Evolutionary conservation across 2,329 filamentous ascomycete genomes (phyloP), one percentile per base, ranked within the genome.

Genomic region (Arthrobotrys sphaeroides): DNA sequence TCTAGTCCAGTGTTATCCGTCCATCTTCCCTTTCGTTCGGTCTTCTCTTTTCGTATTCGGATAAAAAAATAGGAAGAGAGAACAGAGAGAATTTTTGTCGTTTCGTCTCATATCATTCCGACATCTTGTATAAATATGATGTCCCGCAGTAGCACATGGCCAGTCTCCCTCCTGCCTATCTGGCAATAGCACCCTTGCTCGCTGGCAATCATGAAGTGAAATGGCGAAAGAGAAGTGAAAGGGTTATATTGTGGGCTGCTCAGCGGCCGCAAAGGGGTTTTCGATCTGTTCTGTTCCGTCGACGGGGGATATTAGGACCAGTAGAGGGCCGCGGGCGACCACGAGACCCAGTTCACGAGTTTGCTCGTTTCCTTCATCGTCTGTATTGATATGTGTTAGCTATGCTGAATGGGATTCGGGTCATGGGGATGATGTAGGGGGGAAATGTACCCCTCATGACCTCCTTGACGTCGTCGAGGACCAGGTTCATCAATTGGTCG

Each of bases 401-500:
- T n/a, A n/a, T n/a, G n/a, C n/a, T n/a, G n/a, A n/a, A n/a, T n/a
- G n/a, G n/a, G n/a, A n/a, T n/a, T n/a, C n/a, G n/a, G n/a, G n/a
- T n/a, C 12, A 47, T 66, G 18, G 66, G 65, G 49, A 73, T 38
- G 55, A 26, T 7, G 67, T 18, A 36, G 38, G 57, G 51, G n/a
- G 45, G 26, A 20, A 47, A 36, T 86, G 77, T 84, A 96, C 94
- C 94, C 85, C 91, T 88, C 84, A 97, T 89, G 53, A 90, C 87
- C 83, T 99, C 95, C 82, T 95, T 90, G 61, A 96, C 94, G 79
- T 98, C 92, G 81, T 98, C 95, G 68, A 99, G 86, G 24, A 99
- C 95, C 77, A 99, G 86, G 82, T 99, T 99, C 94, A 98, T 98
- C 75, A 99, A 87, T 80, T 95, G 94, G 82, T 99, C 95, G 83